Conservation (phyloP, 805 yeast genomes). For the Candida qinlingensis region DNA sequence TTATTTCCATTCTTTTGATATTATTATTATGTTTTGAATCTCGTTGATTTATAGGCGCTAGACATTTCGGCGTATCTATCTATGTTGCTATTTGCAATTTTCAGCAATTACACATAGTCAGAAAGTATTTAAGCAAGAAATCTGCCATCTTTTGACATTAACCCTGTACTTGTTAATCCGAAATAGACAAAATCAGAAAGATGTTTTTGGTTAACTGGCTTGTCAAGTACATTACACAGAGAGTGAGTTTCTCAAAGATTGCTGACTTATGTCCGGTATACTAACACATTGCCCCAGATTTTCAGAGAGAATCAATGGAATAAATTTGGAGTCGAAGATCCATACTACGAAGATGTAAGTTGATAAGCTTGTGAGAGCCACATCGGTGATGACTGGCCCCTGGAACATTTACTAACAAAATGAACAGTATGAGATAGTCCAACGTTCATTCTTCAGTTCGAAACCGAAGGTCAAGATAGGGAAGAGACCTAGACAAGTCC, state of each 20-base stretch:
- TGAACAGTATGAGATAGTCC: conserved; percentile 18
- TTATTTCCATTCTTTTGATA: neutral
- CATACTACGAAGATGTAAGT: conserved; percentile 34
- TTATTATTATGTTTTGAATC: neutral
- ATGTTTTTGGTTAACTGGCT: conserved; percentile 20
- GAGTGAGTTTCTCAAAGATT: conserved; percentile 10
- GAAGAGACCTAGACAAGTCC: conserved; percentile 35
- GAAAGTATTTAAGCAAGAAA: neutral
- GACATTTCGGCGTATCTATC: neutral
- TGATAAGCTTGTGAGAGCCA: neutral
- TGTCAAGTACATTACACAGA: conserved; percentile 20
- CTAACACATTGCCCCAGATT: conserved; percentile 14
- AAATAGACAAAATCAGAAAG: neutral
- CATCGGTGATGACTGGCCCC: no score
- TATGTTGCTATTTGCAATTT: neutral
- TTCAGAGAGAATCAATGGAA: conserved; percentile 30
- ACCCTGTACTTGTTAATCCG: neutral
- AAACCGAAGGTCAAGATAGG: conserved; percentile 15
- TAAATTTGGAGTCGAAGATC: conserved; percentile 38
- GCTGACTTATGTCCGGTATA: no score
- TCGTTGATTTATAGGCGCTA: neutral
- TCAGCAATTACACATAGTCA: neutral
- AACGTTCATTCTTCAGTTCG: conserved; percentile 17
- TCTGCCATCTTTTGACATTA: neutral
- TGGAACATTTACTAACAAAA: neutral